Base-by-base conservation (phyloP, 2,329 filamentous ascomycete species). In the Fusarium liriodendri region DNA sequence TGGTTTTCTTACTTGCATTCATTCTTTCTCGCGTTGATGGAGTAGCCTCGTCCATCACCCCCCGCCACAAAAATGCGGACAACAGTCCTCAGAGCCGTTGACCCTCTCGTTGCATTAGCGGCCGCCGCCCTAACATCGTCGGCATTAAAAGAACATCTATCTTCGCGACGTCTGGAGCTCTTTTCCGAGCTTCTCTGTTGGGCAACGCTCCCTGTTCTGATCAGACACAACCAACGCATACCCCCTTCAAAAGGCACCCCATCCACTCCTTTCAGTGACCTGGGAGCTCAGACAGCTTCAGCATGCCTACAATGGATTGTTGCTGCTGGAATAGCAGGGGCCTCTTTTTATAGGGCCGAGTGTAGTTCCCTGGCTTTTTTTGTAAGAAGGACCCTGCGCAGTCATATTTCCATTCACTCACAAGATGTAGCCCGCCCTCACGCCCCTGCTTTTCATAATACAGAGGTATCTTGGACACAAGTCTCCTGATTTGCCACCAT, bases 101-200 rank as follows among this genome's bases (percentile, higher is more conserved):
- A 74, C 40, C 69, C 62, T 1, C 22, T 59, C 10, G 61, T 66
- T 25, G 62, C 57, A 1, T 62, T 33, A 35, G 32, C 67, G 1
- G 18, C 74, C 59, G 74, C 76, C 0, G 78, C 81, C 1, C 57
- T 82, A 9, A 6, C 81, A 0, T 80, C 77, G 54, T 74, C 77
- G 14, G 62, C 74, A 0, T 25, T 80, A 16, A 71, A 67, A 4
- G 79, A 77, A 25, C 55, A 58, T 13, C 42, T 78, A 1, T 66
- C 77, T 0, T 63, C 76, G 0, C 62, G 62, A 9, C 69, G 76
- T 32, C 47, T 78, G 2, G 82, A 83, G 58, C 55, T 83, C 6
- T 67, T 50, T 13, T 83, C 83, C 1, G 83, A 84, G 64, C 57
- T 77, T 1, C n/a, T 82, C 1, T 79, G 79, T 18, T 84, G 83